Base-by-base conservation (phyloP, 129 eudicot genomes). In the Arctium lappa region DNA sequence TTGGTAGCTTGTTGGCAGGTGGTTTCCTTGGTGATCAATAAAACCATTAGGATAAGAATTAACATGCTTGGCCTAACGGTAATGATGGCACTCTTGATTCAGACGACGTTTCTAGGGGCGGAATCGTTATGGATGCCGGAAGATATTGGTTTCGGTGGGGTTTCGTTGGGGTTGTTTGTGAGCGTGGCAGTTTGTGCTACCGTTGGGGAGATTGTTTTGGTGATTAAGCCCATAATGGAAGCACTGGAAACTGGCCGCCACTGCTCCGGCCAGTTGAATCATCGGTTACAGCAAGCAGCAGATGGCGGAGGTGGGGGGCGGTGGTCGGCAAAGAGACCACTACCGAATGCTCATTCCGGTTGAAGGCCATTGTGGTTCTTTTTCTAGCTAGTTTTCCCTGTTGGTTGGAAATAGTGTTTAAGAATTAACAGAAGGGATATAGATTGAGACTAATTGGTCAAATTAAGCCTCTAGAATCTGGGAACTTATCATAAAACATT, bases 21-120 rank as follows among this genome's bases (percentile, higher is more conserved):
- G n/a, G 80, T 74, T 73, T 81, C 86, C 0, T 13, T 94, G 34
- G 98, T 86, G 60, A 91, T 94, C 53, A 94, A 94, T 76, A 94
- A 88, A 74, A 79, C 84, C 1, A 82, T 90, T 3, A 79, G 83
- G 80, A 15, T 44, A 9, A 81, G 94, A 29, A 82, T 91, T 7
- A 83, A 88, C 73, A 4, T 82, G 27, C 82, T 94, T 39, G 88
- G 87, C 9, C 6, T 84, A 30, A 69, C 87, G 16, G 86, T 91
- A 10, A 82, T 90, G 83, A 63, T 78, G 65, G 78, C 86, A 27
- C 77, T 91, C 46, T 79, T 91, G 32, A 12, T 87, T 62, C 97
- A 92, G 75, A 71, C 85, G 3, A 16, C 84, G 42, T 56, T 85
- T 53, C 76, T 90, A 8, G 82, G 83, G 30, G 18, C 86, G 15